These are phyloP conservation scores for Oidiodendron maius DNA, from an alignment of 495 filamentous ascomycete species.

Conservation along the genomic window DNA sequence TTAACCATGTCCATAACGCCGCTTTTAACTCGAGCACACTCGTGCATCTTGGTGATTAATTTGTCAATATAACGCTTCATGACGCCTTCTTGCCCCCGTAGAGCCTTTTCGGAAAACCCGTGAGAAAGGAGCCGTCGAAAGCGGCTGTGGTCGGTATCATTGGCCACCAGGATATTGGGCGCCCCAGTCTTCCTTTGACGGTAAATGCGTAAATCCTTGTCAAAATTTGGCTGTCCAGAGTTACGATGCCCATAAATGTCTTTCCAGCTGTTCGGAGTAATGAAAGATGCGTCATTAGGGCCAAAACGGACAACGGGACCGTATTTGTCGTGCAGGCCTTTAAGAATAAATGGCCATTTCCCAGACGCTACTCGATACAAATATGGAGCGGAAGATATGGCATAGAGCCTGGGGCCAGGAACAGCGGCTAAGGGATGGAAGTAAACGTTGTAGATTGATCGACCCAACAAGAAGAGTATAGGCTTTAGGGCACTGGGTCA, in stretches of 20 bases:
- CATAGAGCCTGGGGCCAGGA: background rate
- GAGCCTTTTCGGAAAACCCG: slow-evolving; percentile 45
- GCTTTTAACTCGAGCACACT: slow-evolving; percentile 24
- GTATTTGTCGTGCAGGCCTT: background rate
- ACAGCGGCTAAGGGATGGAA: background rate
- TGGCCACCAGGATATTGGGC: too few species aligned
- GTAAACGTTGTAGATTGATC: background rate
- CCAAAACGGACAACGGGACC: background rate
- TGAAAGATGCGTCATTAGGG: background rate
- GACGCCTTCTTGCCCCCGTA: slow-evolving; percentile 39
- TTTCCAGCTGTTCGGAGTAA: background rate
- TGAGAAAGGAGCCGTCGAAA: slow-evolving; percentile 45
- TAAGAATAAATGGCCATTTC: background rate
- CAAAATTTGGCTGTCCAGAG: too few species aligned
- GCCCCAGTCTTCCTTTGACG: too few species aligned
- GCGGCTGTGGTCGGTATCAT: slow-evolving; percentile 28
- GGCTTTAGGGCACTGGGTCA: too few species aligned
- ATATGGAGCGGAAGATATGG: background rate
- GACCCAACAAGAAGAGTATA: too few species aligned
- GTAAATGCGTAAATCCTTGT: too few species aligned
- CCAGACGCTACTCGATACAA: too few species aligned
- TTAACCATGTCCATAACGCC: slow-evolving; percentile 2
- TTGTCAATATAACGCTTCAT: slow-evolving; percentile 40
- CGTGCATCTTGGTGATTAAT: slow-evolving; percentile 36
- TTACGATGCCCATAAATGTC: background rate